Evolutionary conservation across 2,329 filamentous ascomycete genomes (phyloP), one percentile per base, ranked within the genome.

Genomic region (Penicillium digitatum): DNA sequence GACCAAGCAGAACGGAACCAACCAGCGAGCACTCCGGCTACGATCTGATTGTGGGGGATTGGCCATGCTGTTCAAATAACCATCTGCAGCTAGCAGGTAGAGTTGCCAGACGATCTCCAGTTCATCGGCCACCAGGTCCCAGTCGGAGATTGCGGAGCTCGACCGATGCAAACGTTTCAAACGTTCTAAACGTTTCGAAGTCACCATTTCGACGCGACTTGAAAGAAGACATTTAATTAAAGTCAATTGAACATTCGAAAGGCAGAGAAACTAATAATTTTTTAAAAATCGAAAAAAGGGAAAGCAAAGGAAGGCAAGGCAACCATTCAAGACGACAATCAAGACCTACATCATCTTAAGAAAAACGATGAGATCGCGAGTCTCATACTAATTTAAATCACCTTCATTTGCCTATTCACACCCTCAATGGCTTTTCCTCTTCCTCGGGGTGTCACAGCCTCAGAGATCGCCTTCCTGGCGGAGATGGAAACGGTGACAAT

Each of bases 401-500:
- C n/a, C 14, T 52, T 22, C 9, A 24, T 1, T 18, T 32, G n/a
- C 35, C 14, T 32, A 48, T 34, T 12, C 16, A n/a, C 16, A 38
- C 31, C 2, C 27, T 16, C 62, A 52, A 86, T 87, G 84, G 83
- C 83, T 48, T 80, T 85, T 62, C 82, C 82, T 60, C 78, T 86
- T 39, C 81, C 82, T 37, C 78, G 81, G 60, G 83, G 87, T 73
- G 82, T 96, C 42, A 87, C 89, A 65, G 90, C 94, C 56, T 81
- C 89, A 61, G 94, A 99, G 77, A 88, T 95, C 43, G 89, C 91
- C 48, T 99, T 97, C 69, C 79, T 97, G 27, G 96, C 92, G 74
- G 94, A 99, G 78, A 97, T 96, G 91, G 93, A 97, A 77, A 84
- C 90, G 67, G 88, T 99, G 53, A 96, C 92, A 0, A 83, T 99